Evolutionary conservation across 1,139 yeast genomes (phyloP).

Genomic region (Tardiomyces blankii): DNA sequence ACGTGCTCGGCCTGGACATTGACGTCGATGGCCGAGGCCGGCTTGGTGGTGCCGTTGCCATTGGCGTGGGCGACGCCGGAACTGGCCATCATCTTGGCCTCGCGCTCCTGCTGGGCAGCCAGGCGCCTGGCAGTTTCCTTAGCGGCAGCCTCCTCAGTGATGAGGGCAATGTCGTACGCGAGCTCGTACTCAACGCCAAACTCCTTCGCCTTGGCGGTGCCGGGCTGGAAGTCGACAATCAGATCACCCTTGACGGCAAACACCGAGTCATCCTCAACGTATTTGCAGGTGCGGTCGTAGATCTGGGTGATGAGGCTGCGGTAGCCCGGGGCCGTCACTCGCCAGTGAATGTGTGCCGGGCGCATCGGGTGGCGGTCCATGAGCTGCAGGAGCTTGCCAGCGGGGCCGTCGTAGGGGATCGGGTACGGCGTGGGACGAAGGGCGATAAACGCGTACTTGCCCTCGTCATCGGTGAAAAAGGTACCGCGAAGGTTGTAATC

Average conservation of each 20-base stretch:
- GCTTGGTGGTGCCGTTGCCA: no score
- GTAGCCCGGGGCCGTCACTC: slow-evolving; percentile 22
- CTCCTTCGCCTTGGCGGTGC: slow-evolving; percentile 4
- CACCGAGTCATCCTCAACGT: slow-evolving; percentile 23
- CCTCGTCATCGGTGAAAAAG: slow-evolving; percentile 22
- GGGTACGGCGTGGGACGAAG: slow-evolving; percentile 30
- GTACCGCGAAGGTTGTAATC: slow-evolving; percentile 27
- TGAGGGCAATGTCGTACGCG: slow-evolving; percentile 4
- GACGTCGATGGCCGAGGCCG: neutral
- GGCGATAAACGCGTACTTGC: slow-evolving; percentile 23
- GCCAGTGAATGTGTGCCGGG: slow-evolving; percentile 31
- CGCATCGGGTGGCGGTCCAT: slow-evolving; percentile 31
- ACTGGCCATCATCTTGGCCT: no score
- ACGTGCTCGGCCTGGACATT: neutral
- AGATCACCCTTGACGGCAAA: slow-evolving; percentile 28
- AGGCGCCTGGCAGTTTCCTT: slow-evolving; percentile 3
- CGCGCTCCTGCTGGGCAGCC: neutral
- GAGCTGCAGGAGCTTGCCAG: slow-evolving; percentile 26
- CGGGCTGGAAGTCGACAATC: slow-evolving; percentile 19
- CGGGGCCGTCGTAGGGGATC: slow-evolving; percentile 33
- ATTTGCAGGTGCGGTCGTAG: slow-evolving; percentile 20
- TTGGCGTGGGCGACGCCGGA: no score
- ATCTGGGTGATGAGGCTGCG: slow-evolving; percentile 26
- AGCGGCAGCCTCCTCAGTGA: slow-evolving; percentile 2
- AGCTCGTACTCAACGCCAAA: slow-evolving; percentile 1